A percentile compares a stretch with the other conserved stretches of the same genome.
phyloP scores from a whole-genome alignment of 148 eudicot genomes.

The Camellia sinensis region DNA sequence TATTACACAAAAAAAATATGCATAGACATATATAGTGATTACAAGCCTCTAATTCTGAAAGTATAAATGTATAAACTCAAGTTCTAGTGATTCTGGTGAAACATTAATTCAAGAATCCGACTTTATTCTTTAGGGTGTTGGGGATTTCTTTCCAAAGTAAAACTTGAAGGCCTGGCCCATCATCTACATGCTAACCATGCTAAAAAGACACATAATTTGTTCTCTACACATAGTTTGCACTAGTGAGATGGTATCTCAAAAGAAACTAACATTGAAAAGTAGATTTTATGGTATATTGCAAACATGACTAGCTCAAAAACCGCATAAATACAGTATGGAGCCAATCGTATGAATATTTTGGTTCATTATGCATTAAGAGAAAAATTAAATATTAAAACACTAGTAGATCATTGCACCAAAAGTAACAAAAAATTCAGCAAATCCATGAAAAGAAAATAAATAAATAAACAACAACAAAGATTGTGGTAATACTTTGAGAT shows the following conservation, averaged over 20 bases:
- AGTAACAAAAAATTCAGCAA: background rate
- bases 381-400: background rate
- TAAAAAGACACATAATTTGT: background rate
- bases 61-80: background rate
- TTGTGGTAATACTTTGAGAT: background rate
- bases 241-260: background rate
- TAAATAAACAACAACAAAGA: background rate
- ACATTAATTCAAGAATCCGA: background rate
- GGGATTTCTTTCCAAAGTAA: background rate
- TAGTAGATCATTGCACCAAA: background rate
- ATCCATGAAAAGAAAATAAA: background rate
- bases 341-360: background rate
- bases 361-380: conserved; percentile 1
- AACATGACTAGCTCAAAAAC: background rate
- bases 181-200: background rate
- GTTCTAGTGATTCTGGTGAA: background rate
- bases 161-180: background rate
- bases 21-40: background rate
- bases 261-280: background rate
- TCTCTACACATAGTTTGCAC: background rate
- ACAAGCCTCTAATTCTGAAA: background rate
- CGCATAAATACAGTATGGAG: background rate
- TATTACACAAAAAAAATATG: background rate
- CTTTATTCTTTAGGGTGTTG: background rate
- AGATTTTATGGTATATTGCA: background rate